Conservation (phyloP, 140 eudicot species). For the Eryngium alpinum region DNA sequence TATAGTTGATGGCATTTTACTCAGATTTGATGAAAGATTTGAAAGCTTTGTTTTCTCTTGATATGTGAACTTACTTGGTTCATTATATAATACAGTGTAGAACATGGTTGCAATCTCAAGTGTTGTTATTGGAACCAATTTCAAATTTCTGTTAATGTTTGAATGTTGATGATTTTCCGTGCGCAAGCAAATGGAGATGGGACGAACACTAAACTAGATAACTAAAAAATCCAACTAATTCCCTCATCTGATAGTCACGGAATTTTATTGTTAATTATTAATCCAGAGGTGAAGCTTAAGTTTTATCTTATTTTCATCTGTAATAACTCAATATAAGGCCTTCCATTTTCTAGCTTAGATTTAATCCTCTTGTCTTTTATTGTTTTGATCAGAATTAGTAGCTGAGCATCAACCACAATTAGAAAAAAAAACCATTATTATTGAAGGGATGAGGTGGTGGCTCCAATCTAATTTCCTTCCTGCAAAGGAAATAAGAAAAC, state of each 20-base stretch:
- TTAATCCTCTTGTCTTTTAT: background rate
- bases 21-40: background rate
- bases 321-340: background rate
- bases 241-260: background rate
- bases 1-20: background rate
- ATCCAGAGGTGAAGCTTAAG: background rate
- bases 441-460: background rate
- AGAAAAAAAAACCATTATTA: background rate
- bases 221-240: background rate
- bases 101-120: background rate
- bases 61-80: background rate
- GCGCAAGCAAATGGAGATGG: background rate
- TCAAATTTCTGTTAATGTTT: background rate
- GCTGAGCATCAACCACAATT: background rate
- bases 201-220: background rate
- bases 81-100: too few species aligned
- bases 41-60: too few species aligned
- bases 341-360: background rate
- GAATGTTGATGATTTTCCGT: background rate
- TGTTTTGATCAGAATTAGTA: background rate
- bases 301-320: background rate
- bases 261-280: background rate
- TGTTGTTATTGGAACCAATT: background rate
- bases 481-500: background rate
- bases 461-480: background rate